A percentile compares a stretch with the other conserved stretches of the same genome.
Evolutionary conservation across 176 grass and related monocot species (phyloP).

Genomic region (Aegilops longissima): DNA sequence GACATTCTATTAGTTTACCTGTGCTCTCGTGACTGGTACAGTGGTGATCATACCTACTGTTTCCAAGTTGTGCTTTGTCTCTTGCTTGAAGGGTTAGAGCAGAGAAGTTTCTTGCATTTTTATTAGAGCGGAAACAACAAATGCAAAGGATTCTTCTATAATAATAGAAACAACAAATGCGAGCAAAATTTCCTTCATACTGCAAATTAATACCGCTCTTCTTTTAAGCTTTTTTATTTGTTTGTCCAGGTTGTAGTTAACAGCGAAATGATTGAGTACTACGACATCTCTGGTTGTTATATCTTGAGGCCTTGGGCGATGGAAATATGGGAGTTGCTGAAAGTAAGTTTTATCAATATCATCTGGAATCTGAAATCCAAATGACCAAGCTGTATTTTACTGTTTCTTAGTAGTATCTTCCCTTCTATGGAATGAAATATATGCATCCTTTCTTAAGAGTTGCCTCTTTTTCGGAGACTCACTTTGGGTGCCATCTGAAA

Average conservation of each 20-base stretch:
- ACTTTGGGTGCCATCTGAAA: neutral
- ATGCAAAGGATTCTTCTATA: neutral
- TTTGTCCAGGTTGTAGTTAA: constrained; percentile 73
- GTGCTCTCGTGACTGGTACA: no score
- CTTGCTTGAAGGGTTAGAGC: neutral
- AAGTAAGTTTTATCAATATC: constrained; percentile 43
- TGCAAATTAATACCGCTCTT: neutral
- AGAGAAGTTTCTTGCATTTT: neutral
- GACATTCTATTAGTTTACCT: no score
- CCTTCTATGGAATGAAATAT: neutral
- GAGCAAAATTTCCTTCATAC: neutral
- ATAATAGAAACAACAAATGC: no score
- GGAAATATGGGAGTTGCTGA: constrained; percentile 81
- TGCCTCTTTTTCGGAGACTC: neutral
- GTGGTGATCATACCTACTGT: neutral
- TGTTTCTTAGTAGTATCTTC: neutral
- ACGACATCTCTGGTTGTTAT: constrained; percentile 95
- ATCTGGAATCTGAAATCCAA: neutral
- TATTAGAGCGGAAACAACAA: neutral
- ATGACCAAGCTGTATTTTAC: neutral
- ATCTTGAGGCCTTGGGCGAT: constrained; percentile 90
- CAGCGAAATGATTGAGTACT: constrained; percentile 99
- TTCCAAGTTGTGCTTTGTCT: neutral
- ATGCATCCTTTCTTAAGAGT: neutral
- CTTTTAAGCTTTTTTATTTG: constrained; percentile 2